Base-by-base conservation (phyloP, 73 alveolate genomes). In the Effrenium voratum region DNA sequence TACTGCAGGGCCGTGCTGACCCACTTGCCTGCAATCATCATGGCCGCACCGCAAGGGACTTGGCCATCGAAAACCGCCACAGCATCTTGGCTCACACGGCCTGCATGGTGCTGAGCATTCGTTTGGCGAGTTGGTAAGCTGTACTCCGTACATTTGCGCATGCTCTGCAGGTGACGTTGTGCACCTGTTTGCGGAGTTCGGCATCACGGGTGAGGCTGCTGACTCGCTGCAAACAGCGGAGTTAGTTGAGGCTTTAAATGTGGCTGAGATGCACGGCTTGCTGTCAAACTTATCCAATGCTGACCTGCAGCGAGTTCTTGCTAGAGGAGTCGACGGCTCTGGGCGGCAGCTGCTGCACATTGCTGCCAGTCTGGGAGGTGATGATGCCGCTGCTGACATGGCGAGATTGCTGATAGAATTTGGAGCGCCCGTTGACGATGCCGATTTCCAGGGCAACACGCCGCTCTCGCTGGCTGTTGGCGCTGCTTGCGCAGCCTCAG, bases 321-420 rank as follows among this genome's bases (percentile, higher is more conserved):
- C 96, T n/a, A 73, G 79, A 30, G 96, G 96, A 16, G 86, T 90
- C 49, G 96, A 90, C 46, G 96, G 68, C 12, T 49, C 86, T 22
- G 96, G 96, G 38, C 96, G 96, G 0, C 96, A 90, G 86, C 96
- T 90, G 30, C 24, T 90, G 57, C 96, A 90, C 15, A 36, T 90
- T 32, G 68, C 96, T 43, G 79, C 86, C 10, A 30, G 75, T 24
- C 72, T n/a, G 72, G 96, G 96, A 45, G 86, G 75, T 6, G 46
- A 68, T 13, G 96, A 68, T 28, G 96, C 43, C 1, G 94, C 96
- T 12, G 96, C 96, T 34, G 96, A 90, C 57, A 49, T 90, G 85
- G 96, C 47, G 75, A 63, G 96, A 73, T 52, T 90, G 87, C 44
- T 90, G 87, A 30, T 90, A 30, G 96, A 90, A 75, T 24, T 59